Base-by-base conservation (phyloP, 1,284 basidiomycete species). In the Heterobasidion occidentale region DNA sequence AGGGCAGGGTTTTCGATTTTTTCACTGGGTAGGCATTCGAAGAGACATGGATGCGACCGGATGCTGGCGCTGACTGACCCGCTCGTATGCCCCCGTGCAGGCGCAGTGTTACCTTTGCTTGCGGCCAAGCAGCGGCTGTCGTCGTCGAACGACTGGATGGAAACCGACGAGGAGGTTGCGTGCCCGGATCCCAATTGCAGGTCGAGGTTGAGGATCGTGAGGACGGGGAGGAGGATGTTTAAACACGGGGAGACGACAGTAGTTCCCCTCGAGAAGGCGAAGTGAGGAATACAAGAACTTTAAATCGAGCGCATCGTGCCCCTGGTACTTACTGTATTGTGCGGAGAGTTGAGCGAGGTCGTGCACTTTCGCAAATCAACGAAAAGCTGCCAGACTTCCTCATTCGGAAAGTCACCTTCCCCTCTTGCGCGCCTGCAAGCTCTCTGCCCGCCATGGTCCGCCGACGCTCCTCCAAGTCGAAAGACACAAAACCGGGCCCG, bases 111-210 rank as follows among this genome's bases (percentile, higher is more conserved):
- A 7, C 83, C 83, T 2, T 69, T 86, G 11, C 70, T 86, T 11
- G 80, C 83, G 15, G 83, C 83, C 17, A 86, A 85, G 64, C 83
- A 86, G 59, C 74, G 83, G 2, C 67, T 69, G 19, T 78, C 76
- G 0, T 68, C 81, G 52, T 61, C 70, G 1, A 76, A 80, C 57
- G 84, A 86, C 64, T 86, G 84, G 83, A 85, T 87, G 78, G 71
- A 80, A 4, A 82, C 81, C 1, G 84, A 86, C 60, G 75, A 74
- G 1, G 78, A 84, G 59, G 68, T 86, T 19, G 83, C 81, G 0
- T 86, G 83, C 62, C 84, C 83, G 0, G 83, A 86, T 63, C 83
- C 83, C 1, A 68, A 81, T 58, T 86, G 84, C 65, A 76, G 73
- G 36, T 83, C 82, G 2, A 70, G 72, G n/a, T 62, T 85, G 64